These are phyloP conservation scores for Bretziella fagacearum DNA, from an alignment of 2,329 filamentous ascomycete genomes.

Conservation along the genomic window DNA sequence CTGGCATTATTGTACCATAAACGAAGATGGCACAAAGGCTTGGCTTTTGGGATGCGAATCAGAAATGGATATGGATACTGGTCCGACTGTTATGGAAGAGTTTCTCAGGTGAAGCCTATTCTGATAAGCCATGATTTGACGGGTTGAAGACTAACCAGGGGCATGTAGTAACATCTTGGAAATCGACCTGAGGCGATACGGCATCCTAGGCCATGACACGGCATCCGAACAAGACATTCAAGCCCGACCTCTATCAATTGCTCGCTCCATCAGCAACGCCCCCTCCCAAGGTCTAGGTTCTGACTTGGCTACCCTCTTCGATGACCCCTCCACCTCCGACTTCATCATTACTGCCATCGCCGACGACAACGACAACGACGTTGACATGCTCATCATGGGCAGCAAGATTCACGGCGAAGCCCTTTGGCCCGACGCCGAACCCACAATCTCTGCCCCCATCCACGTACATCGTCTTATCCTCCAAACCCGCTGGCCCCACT, in stretches of 20 bases:
- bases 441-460: slow-evolving; percentile 62
- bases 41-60: slow-evolving; percentile 90
- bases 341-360: slow-evolving; percentile 79
- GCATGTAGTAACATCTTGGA: slow-evolving; percentile 61
- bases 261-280: neutral
- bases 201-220: slow-evolving; percentile 48
- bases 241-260: too few species aligned
- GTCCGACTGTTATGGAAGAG: slow-evolving; percentile 61
- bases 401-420: slow-evolving; percentile 60
- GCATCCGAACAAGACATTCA: too few species aligned
- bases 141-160: slow-evolving; percentile 18
- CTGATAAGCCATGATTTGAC: neutral
- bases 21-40: slow-evolving; percentile 85
- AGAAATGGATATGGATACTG: slow-evolving; percentile 50
- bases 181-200: slow-evolving; percentile 81
- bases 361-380: slow-evolving; percentile 51
- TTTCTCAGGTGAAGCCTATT: slow-evolving; percentile 46
- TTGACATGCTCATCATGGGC: slow-evolving; percentile 79
- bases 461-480: slow-evolving; percentile 92
- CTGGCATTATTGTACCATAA: slow-evolving; percentile 97
- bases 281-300: slow-evolving; percentile 46
- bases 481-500: slow-evolving; percentile 92
- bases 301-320: slow-evolving; percentile 72
- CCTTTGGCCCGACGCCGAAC: slow-evolving; percentile 48
- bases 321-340: slow-evolving; percentile 71